Evolutionary conservation across 2,329 filamentous ascomycete genomes (phyloP).

Genomic region (Pestalotiopsis fici): DNA sequence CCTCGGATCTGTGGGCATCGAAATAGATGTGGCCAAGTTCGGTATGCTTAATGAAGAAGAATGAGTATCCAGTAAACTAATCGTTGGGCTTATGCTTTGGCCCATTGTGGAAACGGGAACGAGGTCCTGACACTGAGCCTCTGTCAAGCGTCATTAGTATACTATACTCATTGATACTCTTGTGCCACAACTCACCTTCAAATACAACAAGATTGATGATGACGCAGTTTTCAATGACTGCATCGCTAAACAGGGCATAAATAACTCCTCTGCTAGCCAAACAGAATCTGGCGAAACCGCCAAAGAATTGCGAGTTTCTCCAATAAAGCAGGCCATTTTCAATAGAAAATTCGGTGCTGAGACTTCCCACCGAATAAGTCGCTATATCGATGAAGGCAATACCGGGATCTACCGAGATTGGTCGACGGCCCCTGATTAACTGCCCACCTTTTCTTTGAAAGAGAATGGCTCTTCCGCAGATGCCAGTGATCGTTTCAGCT

Average conservation of each 20-base stretch:
- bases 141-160: neutral
- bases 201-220: constrained; percentile 17
- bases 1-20: neutral
- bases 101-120: neutral
- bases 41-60: neutral
- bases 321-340: constrained; percentile 16
- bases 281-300: constrained; percentile 17
- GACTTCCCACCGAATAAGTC: constrained; percentile 8
- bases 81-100: neutral
- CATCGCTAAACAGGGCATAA: constrained; percentile 17
- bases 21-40: neutral
- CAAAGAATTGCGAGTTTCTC: constrained; percentile 16
- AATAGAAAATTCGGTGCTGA: constrained; percentile 12
- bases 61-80: neutral
- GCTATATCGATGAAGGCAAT: constrained; percentile 15
- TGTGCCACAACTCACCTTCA: constrained; percentile 11
- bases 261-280: constrained; percentile 9
- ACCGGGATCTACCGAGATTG: constrained; percentile 16
- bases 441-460: constrained; percentile 13
- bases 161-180: neutral
- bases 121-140: neutral
- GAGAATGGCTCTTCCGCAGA: constrained; percentile 9
- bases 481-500: neutral
- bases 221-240: constrained; percentile 12
- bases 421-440: constrained; percentile 8